Evolutionary conservation across 139 green algal genomes (phyloP), one percentile per base, ranked within the genome.

Genomic region (Haematococcus sp.): DNA sequence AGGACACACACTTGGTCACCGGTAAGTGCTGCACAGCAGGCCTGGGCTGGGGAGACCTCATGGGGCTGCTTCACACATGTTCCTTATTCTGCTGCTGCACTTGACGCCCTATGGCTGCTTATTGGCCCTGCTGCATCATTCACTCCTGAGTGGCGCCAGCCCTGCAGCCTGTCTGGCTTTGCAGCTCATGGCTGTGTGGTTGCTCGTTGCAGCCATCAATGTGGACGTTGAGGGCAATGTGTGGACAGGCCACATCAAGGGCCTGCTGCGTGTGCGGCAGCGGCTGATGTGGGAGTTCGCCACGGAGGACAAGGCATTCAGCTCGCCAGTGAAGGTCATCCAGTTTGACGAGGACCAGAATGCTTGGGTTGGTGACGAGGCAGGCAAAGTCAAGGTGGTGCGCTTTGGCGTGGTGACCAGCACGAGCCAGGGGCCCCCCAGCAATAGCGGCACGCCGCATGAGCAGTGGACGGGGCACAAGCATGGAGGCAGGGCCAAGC

Each of bases 181-280:
- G 40, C 40, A 49, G 40, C 40, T 7, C 7, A 7, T 49, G 40
- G 40, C 40, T 49, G 40, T 7, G 40, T 11, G 40, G 11, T 49
- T 49, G 40, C 40, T 19, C 11, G 40, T 11, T 49, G 40, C 40
- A 49, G 61, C 63, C 25, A 43, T 88, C 17, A 75, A 33, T 0
- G 17, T 84, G 13, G 83, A 88, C 56, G 54, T 34, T 1, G 40
- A 28, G 0, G 83, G 83, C 32, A 83, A 79, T 54, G 64, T 86
- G 35, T 88, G 83, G 83, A 72, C 67, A n/a, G 83, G 79, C 17
- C 77, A 80, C n/a, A 19, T 54, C 28, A 84, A 82, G 60, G 78
- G 78, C 22, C 55, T 80, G 68, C 30, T 84, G 63, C 73, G 78
- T n/a, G 63, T 80, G 68, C 60, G 73, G 43, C 43, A 63, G 23